phyloP scores from a whole-genome alignment of 441 rosid species.

The Bruguiera hainesii region DNA sequence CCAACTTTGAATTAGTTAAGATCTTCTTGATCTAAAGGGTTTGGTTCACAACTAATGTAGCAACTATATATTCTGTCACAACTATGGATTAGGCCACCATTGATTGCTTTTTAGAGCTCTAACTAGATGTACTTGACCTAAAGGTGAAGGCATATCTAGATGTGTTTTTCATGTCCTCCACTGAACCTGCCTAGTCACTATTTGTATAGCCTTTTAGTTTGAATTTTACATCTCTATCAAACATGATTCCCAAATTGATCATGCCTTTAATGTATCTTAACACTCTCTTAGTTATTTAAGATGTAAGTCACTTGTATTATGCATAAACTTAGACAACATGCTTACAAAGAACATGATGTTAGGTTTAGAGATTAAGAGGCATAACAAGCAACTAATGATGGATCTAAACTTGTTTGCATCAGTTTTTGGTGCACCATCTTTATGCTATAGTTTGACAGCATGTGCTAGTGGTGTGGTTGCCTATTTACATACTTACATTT shows the following conservation, averaged over 20 bases:
- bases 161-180: too few species aligned
- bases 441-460: not conserved
- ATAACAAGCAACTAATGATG: too few species aligned
- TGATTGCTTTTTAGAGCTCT: too few species aligned
- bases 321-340: not conserved
- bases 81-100: too few species aligned
- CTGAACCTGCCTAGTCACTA: not conserved
- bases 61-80: too few species aligned
- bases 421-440: not conserved
- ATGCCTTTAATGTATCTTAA: too few species aligned
- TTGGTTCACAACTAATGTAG: too few species aligned
- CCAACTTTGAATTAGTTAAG: too few species aligned
- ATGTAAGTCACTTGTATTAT: not conserved
- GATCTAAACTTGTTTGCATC: not conserved
- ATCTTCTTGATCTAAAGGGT: too few species aligned
- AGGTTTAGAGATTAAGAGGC: too few species aligned
- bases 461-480: not conserved
- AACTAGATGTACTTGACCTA: too few species aligned
- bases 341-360: not conserved
- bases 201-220: not conserved
- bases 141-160: too few species aligned
- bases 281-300: not conserved
- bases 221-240: not conserved
- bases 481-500: not conserved
- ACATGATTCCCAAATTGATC: not conserved